Evolutionary conservation across 2,329 filamentous ascomycete species (phyloP).

Genomic region (Bipolaris sorokiniana): DNA sequence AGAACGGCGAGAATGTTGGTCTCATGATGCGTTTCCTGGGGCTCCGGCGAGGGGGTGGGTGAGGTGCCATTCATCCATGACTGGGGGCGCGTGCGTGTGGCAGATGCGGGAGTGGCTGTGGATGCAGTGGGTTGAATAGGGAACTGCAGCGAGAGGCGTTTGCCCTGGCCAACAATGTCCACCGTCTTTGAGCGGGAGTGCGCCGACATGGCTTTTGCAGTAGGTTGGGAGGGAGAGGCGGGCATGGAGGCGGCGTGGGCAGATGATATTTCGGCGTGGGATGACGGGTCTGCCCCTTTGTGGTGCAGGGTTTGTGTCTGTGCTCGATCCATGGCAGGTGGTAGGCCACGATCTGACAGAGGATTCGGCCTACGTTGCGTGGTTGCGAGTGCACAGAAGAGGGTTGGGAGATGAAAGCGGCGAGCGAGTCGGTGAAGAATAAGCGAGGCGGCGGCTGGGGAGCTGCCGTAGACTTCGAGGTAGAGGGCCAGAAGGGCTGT

Average conservation of each 20-base stretch:
- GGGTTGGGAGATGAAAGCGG: constrained; percentile 34
- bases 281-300: constrained; percentile 29
- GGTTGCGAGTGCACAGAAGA: constrained; percentile 31
- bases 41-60: constrained; percentile 36
- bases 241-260: constrained; percentile 19
- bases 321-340: constrained; percentile 40
- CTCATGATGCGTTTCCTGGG: constrained; percentile 31
- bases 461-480: constrained; percentile 39
- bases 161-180: constrained; percentile 47
- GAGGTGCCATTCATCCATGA: constrained; percentile 48
- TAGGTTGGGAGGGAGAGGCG: constrained; percentile 19
- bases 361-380: constrained; percentile 31
- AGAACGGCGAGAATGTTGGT: constrained; percentile 79
- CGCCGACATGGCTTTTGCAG: constrained; percentile 27
- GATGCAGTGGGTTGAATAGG: constrained; percentile 52
- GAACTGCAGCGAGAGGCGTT: constrained; percentile 58
- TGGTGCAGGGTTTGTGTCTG: constrained; percentile 38
- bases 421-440: constrained; percentile 45
- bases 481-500: constrained; percentile 38
- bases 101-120: constrained; percentile 37
- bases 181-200: constrained; percentile 45
- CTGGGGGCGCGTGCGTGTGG: constrained; percentile 47
- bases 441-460: constrained; percentile 39
- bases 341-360: constrained; percentile 26
- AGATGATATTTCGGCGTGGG: constrained; percentile 18